Conservation (phyloP, 306 rosid genomes). For the Mimosa pudica region DNA sequence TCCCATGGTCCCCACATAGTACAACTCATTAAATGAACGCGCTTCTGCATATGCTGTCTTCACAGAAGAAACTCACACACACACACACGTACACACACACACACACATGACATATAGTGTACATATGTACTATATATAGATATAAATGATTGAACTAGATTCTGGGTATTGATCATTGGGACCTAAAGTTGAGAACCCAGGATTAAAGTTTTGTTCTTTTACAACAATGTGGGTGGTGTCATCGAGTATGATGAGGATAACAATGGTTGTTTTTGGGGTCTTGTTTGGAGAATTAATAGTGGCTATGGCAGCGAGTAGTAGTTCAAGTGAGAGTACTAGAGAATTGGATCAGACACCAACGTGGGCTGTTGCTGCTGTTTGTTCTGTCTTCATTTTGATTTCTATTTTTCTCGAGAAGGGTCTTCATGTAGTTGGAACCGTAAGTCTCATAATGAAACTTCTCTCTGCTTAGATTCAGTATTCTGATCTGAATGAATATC, state of each 20-base stretch:
- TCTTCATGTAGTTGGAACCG: conserved; percentile 80
- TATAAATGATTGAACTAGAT: background rate
- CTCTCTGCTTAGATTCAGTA: background rate
- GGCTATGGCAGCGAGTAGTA: conserved; percentile 59
- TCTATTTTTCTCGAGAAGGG: conserved; percentile 69
- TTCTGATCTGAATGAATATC: background rate
- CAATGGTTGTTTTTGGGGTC: conserved; percentile 28
- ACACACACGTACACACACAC: background rate
- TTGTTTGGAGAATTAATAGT: conserved; percentile 5
- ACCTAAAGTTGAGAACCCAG: conserved; percentile 5
- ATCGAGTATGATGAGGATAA: conserved; percentile 5
- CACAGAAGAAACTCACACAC: conserved; percentile 7
- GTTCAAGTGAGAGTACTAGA: conserved; percentile 36
- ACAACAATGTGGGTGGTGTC: conserved; percentile 24
- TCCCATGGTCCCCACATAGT: background rate
- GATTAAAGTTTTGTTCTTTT: background rate
- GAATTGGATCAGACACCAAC: conserved; percentile 85
- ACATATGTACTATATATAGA: too few relatives aligned
- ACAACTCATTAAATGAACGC: conserved; percentile 26
- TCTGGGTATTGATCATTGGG: conserved; percentile 14
- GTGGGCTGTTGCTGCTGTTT: conserved; percentile 91
- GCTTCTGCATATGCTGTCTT: conserved; percentile 13
- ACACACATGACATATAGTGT: background rate
- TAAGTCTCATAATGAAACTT: conserved; percentile 28
- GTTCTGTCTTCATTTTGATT: conserved; percentile 71